Base-by-base conservation (phyloP, 1,284 basidiomycete species). In the Naganishia sp. region DNA sequence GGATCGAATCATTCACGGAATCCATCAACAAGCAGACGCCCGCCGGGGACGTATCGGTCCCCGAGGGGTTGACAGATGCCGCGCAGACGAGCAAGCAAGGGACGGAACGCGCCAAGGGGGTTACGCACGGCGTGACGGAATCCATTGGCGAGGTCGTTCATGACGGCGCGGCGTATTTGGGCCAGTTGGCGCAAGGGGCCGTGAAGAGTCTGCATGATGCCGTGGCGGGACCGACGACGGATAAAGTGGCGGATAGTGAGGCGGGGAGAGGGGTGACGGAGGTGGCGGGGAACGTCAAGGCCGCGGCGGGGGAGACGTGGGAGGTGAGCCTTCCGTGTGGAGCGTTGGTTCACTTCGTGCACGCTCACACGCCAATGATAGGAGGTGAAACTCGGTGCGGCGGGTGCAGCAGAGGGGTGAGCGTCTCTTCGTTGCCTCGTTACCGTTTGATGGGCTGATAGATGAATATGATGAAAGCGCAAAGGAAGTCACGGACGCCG, bases 351-450 rank as follows among this genome's bases (percentile, higher is more conserved):
- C 35, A 39, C 4, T 9, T 9, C 3, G 7, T 13, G 7, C 3
- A 4, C 13, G 35, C 13, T 9, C 7, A 13, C 35, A 9, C 35
- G 7, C 35, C 4, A 6, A 13, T 10, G 7, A 39, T 39, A 39
- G 35, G 75, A 80, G 68, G 73, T 74, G 2, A 72, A 72, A 0
- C 71, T 79, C 25, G 76, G 74, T 17, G 77, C 75, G 11, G 71
- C 72, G 52, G 77, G 76, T 10, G 68, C 75, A 3, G 76, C 74
- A 13, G 58, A 65, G 10, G 77, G 63, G 67, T 68, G 42, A 49
- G 67, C 63, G 13, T 51, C 13, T 18, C 6, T 42, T 41, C 18
- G 25, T 35, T 15, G 13, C 46, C 23, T n/a, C 49, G 25, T 54
- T 31, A 13, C 41, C 23, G 13, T 10, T 13, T 6, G 7, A 39